A percentile compares a stretch with the other conserved stretches of the same genome.
phyloP scores from a whole-genome alignment of 176 grass and related monocot species.

The Oryza officinalis region DNA sequence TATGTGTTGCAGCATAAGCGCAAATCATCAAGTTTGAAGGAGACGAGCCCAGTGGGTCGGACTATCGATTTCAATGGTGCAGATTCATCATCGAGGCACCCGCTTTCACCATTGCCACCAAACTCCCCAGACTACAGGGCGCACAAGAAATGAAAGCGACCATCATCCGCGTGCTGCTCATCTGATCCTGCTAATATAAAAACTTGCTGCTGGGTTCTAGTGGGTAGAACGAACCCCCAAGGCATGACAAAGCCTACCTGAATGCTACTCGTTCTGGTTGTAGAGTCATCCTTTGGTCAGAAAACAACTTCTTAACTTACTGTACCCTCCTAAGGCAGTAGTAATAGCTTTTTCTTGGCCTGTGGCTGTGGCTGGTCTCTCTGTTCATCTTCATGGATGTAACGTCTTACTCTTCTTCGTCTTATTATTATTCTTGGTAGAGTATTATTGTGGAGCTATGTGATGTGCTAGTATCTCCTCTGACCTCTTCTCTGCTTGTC shows the following conservation, averaged over 20 bases:
- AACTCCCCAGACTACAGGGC: slow-evolving; percentile 70
- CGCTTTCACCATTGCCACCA: slow-evolving; percentile 60
- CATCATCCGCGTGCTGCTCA: neutral
- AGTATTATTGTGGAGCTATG: neutral
- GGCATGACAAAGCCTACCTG: neutral
- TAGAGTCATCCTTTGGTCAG: slow-evolving; percentile 7
- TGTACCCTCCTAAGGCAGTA: neutral
- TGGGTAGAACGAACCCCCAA: neutral
- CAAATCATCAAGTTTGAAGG: slow-evolving; percentile 66
- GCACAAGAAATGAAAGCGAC: slow-evolving; percentile 59
- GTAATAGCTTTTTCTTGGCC: neutral
- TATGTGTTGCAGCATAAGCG: slow-evolving; percentile 63
- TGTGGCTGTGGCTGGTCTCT: too few relatives aligned
- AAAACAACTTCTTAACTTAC: neutral
- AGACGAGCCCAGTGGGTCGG: slow-evolving; percentile 34
- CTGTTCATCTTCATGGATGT: neutral
- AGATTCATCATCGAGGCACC: slow-evolving; percentile 56
- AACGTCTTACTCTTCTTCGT: neutral
- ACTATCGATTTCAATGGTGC: slow-evolving; percentile 54
- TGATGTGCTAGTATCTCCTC: neutral
- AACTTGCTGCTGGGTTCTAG: neutral
- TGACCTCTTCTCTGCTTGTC: neutral
- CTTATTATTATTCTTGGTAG: neutral
- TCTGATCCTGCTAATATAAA: slow-evolving; percentile 20
- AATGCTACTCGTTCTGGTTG: neutral